Percentiles rank a stretch among this genome's conserved stretches.
These are phyloP conservation scores for Sclerotinia glacialis DNA, from an alignment of 2,329 filamentous ascomycete genomes.

Conservation along the genomic window DNA sequence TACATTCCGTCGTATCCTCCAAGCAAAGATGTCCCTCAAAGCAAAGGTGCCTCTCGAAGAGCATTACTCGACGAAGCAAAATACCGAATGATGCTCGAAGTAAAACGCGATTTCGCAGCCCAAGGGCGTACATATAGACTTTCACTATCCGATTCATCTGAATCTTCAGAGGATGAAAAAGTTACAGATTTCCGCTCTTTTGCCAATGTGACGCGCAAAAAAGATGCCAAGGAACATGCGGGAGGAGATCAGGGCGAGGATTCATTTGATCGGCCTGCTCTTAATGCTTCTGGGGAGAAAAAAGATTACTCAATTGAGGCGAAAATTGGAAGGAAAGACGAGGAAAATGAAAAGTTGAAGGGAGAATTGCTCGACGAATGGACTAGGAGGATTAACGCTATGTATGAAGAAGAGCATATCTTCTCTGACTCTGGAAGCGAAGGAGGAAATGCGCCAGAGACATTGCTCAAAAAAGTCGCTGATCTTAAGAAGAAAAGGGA, in stretches of 20 bases:
- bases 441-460: background rate
- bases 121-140: too few species aligned
- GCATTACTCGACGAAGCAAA: too few species aligned
- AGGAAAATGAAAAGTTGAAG: background rate
- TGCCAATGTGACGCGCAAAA: background rate
- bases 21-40: too few species aligned
- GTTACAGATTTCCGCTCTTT: background rate
- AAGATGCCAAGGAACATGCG: background rate
- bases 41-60: background rate
- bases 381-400: background rate
- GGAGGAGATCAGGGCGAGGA: background rate
- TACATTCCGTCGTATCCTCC: background rate
- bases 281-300: background rate
- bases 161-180: background rate
- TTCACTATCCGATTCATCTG: background rate
- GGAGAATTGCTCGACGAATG: background rate
- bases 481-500: background rate
- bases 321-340: background rate
- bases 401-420: background rate
- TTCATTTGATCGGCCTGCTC: background rate
- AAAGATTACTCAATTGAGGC: background rate
- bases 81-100: background rate
- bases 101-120: background rate
- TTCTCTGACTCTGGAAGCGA: background rate
- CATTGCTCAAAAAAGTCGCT: background rate